These are phyloP conservation scores for Cyberlindnera sargentensis DNA, from an alignment of 805 yeast species.

Conservation along the genomic window DNA sequence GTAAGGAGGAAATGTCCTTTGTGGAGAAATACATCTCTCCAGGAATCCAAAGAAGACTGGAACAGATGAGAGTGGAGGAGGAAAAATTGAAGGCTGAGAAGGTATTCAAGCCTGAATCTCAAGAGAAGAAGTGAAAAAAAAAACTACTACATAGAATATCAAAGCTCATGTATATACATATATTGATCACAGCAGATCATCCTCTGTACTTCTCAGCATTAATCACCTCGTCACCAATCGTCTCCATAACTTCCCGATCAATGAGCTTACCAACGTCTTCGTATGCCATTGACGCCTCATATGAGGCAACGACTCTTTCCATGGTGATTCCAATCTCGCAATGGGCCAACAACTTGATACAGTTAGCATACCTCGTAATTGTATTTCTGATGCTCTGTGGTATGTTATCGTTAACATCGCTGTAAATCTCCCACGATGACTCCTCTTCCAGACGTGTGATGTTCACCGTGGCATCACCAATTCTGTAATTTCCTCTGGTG, in stretches of 20 bases:
- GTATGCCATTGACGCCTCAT: slow-evolving; percentile 83
- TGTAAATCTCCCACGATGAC: slow-evolving; percentile 90
- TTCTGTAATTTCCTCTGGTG: slow-evolving; percentile 32
- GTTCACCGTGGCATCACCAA: slow-evolving; percentile 55
- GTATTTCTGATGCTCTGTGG: slow-evolving; percentile 55
- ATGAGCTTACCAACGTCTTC: slow-evolving; percentile 63
- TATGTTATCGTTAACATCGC: slow-evolving; percentile 77
- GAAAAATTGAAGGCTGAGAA: neutral
- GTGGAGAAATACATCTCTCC: slow-evolving; percentile 42
- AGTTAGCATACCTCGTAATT: slow-evolving; percentile 80
- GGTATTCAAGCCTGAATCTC: too few species aligned
- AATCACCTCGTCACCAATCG: slow-evolving; percentile 66
- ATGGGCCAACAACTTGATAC: slow-evolving; percentile 72
- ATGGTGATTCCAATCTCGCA: slow-evolving; percentile 87
- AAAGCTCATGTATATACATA: slow-evolving; percentile 3
- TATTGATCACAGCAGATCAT: neutral
- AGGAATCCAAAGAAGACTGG: slow-evolving; percentile 25
- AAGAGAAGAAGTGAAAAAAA: neutral
- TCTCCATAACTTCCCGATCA: slow-evolving; percentile 64
- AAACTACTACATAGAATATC: neutral
- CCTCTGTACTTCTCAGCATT: slow-evolving; percentile 75
- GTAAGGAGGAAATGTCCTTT: slow-evolving; percentile 40
- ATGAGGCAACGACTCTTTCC: slow-evolving; percentile 68
- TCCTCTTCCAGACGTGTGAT: slow-evolving; percentile 89
- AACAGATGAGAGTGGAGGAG: slow-evolving; percentile 13